Conservation (phyloP, 345 rosid genomes). For the Rhodamnia argentea region DNA sequence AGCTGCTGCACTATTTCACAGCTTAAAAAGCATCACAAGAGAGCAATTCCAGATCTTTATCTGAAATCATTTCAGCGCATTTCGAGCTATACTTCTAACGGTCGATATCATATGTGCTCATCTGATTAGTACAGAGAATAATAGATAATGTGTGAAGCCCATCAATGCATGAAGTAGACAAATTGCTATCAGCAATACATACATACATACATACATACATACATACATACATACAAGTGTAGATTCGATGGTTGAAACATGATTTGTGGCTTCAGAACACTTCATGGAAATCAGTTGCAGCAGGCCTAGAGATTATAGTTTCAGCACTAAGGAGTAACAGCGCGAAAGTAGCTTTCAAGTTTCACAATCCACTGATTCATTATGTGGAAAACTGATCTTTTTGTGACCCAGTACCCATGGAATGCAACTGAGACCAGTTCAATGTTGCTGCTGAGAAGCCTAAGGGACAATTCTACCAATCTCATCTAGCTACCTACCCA, state of each 20-base stretch:
- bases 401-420: background rate
- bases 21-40: background rate
- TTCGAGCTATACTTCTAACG: background rate
- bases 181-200: background rate
- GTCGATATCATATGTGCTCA: background rate
- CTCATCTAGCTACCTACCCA: background rate
- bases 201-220: no score
- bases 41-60: background rate
- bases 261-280: no score
- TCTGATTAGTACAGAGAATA: background rate
- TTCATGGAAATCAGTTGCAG: background rate
- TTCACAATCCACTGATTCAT: background rate
- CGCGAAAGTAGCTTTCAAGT: background rate
- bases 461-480: background rate
- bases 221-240: no score
- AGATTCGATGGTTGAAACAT: no score
- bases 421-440: background rate
- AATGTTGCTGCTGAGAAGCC: background rate
- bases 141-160: background rate
- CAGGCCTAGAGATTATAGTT: background rate
- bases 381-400: background rate
- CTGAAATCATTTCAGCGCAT: background rate
- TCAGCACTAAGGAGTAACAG: background rate
- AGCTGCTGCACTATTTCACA: background rate
- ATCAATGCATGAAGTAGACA: background rate